Conservation (phyloP, 768 basidiomycete species). For the Leccinum arenicola region DNA sequence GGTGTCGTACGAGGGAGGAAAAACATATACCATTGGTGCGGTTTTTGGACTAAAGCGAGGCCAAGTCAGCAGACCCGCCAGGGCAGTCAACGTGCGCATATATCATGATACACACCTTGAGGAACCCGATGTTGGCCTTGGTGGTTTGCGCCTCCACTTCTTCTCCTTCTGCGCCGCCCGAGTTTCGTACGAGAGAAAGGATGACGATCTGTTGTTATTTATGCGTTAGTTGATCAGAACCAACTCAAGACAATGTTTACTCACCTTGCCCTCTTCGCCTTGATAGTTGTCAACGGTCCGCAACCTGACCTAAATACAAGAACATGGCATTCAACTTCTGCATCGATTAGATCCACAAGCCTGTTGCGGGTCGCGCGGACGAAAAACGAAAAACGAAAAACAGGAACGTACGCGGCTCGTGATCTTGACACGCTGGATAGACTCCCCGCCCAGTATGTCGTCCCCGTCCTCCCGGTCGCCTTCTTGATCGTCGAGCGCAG, state of each 20-base stretch:
- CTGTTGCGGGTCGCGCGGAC: neutral
- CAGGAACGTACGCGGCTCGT: conserved; percentile 44
- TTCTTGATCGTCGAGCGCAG: conserved; percentile 54
- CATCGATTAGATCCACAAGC: neutral
- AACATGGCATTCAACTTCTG: neutral
- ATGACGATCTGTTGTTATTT: conserved; percentile 54
- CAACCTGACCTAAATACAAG: conserved; percentile 50
- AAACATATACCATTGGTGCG: conserved; percentile 48
- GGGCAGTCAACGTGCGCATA: neutral
- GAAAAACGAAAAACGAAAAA: neutral
- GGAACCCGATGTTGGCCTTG: conserved; percentile 59
- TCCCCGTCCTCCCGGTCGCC: conserved; percentile 34
- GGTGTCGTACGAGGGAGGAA: no score
- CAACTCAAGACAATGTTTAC: neutral
- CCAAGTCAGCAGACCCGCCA: neutral
- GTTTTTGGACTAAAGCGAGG: conserved; percentile 45
- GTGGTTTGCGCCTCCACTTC: conserved; percentile 19
- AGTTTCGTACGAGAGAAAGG: conserved; percentile 71
- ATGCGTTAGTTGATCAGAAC: neutral
- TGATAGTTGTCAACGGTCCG: conserved; percentile 80
- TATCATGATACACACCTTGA: conserved; percentile 46
- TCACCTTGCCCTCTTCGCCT: conserved; percentile 64
- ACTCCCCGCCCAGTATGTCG: conserved; percentile 14
- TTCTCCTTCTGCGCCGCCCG: conserved; percentile 45
- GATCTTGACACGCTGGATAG: conserved; percentile 49